These are phyloP conservation scores for Hypericum perforatum DNA, from an alignment of 345 rosid genomes.

Conservation along the genomic window DNA sequence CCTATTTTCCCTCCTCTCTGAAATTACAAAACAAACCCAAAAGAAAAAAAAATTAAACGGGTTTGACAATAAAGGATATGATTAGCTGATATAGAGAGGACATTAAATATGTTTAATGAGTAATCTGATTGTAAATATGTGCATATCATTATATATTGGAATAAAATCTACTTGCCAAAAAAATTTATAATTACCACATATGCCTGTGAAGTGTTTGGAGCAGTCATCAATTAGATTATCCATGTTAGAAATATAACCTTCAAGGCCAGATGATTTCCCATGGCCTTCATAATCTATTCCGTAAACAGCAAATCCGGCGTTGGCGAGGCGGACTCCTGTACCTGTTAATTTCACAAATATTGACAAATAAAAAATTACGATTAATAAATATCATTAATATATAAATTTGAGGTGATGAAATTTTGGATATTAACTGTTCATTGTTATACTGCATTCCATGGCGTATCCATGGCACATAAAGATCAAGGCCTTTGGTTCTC, in stretches of 20 bases:
- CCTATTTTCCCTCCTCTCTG: slow-evolving; percentile 46
- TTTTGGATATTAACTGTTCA: slow-evolving; percentile 42
- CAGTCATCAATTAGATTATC: slow-evolving; percentile 51
- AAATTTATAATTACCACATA: slow-evolving; percentile 38
- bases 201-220: slow-evolving; percentile 36
- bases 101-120: slow-evolving; percentile 1
- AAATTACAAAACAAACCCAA: neutral
- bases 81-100: neutral
- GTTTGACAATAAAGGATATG: neutral
- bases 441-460: slow-evolving; percentile 90
- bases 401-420: neutral
- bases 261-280: slow-evolving; percentile 63
- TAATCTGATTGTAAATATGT: no score
- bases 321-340: slow-evolving; percentile 49
- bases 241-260: slow-evolving; percentile 36
- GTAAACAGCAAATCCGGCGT: slow-evolving; percentile 51
- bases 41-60: neutral
- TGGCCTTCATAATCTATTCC: slow-evolving; percentile 90
- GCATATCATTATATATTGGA: no score
- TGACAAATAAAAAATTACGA: no score
- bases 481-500: slow-evolving; percentile 57
- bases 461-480: slow-evolving; percentile 85
- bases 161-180: no score
- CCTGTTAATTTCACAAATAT: slow-evolving; percentile 25
- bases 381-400: no score